Base-by-base conservation (phyloP, 1,284 basidiomycete species). In the Anthracocystis panici-leucophaei region DNA sequence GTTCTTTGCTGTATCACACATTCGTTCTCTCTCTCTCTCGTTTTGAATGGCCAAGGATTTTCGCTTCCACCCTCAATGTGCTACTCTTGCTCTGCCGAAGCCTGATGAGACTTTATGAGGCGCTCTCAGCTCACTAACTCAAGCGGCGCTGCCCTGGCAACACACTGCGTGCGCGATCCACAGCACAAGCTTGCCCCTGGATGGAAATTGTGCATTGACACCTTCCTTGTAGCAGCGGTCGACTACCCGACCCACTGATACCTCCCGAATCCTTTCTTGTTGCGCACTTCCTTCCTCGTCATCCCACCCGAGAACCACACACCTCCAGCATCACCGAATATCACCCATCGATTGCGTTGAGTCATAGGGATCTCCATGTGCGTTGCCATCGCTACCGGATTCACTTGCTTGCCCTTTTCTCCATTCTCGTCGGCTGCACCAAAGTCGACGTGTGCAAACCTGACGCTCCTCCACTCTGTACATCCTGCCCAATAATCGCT, bases 381-480 rank as follows among this genome's bases (percentile, higher is more conserved):
- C 6, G 66, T 38, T 10, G 46, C 45, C 12, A 69, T 58, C 14
- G 60, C 60, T 14, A 56, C 66, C 6, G 66, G 59, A 11, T 18
- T 61, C 29, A 55, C 31, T 10, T 18, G 27, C 31, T 12, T 31
- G 3, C 27, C 16, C 31, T 44, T 2, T 8, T 20, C 7, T 41
- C 6, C 2, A 31, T 8, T 10, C 11, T 23, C 10, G 1, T 49
- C 54, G 3, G 48, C 65, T 5, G 38, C 35, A 18, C 29, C 35
- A 33, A 68, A 63, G n/a, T 68, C 66, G 27, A 68, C 29, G 4
- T 31, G 12, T 3, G 27, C 42, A 33, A 69, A 69, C 31, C 55
- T 58, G 33, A 31, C 52, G 1, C 51, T 55, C 1, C 66, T 21
- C 66, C 66, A 69, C 14, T 69, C 66, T 14, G 66, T 69, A n/a